Evolutionary conservation across 352 stramenopile genomes (phyloP), one percentile per base, ranked within the genome.

Genomic region (Ophiocytium majus): DNA sequence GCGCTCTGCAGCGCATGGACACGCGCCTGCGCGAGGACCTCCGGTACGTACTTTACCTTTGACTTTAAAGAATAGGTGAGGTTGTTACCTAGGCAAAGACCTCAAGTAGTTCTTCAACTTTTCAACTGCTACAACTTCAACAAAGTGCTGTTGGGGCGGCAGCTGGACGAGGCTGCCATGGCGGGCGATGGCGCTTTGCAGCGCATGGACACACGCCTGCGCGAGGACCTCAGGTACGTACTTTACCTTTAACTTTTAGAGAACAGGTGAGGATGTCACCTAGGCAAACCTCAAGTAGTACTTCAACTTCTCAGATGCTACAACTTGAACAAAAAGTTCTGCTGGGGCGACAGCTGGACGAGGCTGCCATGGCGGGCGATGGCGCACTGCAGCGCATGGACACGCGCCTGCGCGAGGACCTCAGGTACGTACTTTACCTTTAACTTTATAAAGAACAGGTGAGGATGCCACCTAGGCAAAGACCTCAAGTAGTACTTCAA

Each of bases 261-360:
- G n/a, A n/a, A n/a, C n/a, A n/a, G n/a, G n/a, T n/a, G n/a, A n/a
- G n/a, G n/a, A n/a, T n/a, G n/a, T n/a, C n/a, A n/a, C n/a, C n/a
- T n/a, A n/a, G n/a, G n/a, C n/a, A n/a, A n/a, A n/a, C n/a, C n/a
- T n/a, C n/a, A n/a, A n/a, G n/a, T n/a, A n/a, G n/a, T n/a, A n/a
- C n/a, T n/a, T n/a, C n/a, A n/a, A n/a, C n/a, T n/a, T n/a, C n/a
- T n/a, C n/a, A n/a, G n/a, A n/a, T n/a, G n/a, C n/a, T n/a, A n/a
- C n/a, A n/a, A n/a, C n/a, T n/a, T n/a, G n/a, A n/a, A n/a, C n/a
- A n/a, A n/a, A n/a, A n/a, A n/a, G n/a, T 76, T 34, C 64, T 76
- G 34, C 64, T 76, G 64, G 64, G 64, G 31, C 64, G 64, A 17
- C 64, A 76, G 64, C 64, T 76, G 5, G 64, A 76, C 64, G 64